Conservation (phyloP, 2,329 filamentous ascomycete genomes). For the Hymenoscyphus repandus region DNA sequence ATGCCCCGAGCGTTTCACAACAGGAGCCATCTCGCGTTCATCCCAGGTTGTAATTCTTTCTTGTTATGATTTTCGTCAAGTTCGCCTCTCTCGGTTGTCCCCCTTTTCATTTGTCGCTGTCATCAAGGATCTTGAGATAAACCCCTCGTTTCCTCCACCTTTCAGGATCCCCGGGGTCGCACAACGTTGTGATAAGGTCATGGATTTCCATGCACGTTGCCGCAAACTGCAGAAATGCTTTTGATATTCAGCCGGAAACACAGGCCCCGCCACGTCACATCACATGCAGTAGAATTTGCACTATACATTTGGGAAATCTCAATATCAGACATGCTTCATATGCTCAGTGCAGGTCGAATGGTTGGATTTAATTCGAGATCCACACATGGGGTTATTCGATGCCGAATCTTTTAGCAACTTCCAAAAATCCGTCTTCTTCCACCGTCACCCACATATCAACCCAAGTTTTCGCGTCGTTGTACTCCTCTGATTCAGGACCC, state of each 20-base stretch:
- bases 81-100: not conserved
- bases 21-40: constrained; percentile 1
- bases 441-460: constrained; percentile 58
- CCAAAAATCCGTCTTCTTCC: constrained; percentile 46
- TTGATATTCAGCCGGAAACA: constrained; percentile 1
- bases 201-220: constrained; percentile 2
- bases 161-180: not conserved
- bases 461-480: constrained; percentile 50
- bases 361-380: constrained; percentile 2
- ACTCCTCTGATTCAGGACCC: constrained; percentile 43
- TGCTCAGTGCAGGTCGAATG: not conserved
- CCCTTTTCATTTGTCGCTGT: not conserved
- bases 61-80: not conserved
- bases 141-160: not conserved
- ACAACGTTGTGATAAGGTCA: not conserved
- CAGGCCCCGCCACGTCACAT: constrained; percentile 8
- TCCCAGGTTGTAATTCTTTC: not conserved
- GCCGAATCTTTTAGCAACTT: constrained; percentile 45
- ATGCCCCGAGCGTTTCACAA: constrained; percentile 3
- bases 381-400: constrained; percentile 11
- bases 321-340: constrained; percentile 4
- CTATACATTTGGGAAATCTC: not conserved
- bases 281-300: constrained; percentile 6
- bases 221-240: constrained; percentile 6
- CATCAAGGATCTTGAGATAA: not conserved